Evolutionary conservation across 108 stramenopile genomes (phyloP), one percentile per base, ranked within the genome.

Genomic region (Cyclotella choctawhatcheeana): DNA sequence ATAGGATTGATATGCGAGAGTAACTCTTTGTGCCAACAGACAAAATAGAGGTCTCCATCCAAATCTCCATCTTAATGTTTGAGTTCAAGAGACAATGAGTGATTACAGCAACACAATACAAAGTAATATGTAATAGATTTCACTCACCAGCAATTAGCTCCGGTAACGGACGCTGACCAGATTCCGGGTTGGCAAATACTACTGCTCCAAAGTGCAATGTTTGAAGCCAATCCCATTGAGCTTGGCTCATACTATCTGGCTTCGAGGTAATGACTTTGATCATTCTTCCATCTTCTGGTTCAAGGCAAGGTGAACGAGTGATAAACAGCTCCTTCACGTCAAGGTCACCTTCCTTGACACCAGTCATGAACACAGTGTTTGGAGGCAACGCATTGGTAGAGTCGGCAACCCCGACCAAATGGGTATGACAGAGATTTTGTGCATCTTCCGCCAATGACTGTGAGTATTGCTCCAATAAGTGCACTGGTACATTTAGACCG

Each of bases 1-100:
- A 56, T 61, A 1, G 40, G 32, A 13, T 48, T 45, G 16, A 84
- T 67, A 4, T 73, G 34, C 5, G 51, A 37, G 12, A 84, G 13
- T n/a, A 87, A 43, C 2, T 16, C 44, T 52, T 58, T 58, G 44
- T 86, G 74, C 88, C 88, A 88, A 32, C 70, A 79, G 3, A 82
- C 56, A 37, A 85, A 84, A 53, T 88, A 88, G 7, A 73, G 17
- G 43, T 88, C 87, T 7, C 87, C 87, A 68, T 88, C 87, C n/a
- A 88, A 71, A 74, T 88, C 87, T 18, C 84, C 84, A 44, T 62
- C n/a, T n/a, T n/a, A n/a, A n/a, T n/a, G n/a, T n/a, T n/a, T n/a
- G n/a, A n/a, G n/a, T n/a, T n/a, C n/a, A n/a, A n/a, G n/a, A n/a
- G n/a, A n/a, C n/a, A n/a, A n/a, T n/a, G n/a, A n/a, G n/a, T n/a